A percentile compares a stretch with the other conserved stretches of the same genome.
Evolutionary conservation across 805 yeast species (phyloP).

Genomic region (Candida manassasensis): DNA sequence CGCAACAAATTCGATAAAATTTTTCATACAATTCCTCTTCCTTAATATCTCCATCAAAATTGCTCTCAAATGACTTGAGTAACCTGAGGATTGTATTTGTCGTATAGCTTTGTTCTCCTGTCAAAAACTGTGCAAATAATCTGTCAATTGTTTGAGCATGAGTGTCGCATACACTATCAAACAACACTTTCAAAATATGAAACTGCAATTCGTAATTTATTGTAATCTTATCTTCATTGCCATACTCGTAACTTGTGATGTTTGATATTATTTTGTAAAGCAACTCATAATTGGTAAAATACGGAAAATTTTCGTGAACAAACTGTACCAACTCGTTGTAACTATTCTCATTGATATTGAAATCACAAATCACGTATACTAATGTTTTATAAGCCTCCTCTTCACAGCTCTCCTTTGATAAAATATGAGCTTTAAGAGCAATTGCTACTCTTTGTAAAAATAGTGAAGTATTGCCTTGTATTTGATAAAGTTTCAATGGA

Average conservation of each 20-base stretch:
- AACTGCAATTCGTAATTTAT: constrained; percentile 19
- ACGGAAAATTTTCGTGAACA: neutral
- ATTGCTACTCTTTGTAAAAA: neutral
- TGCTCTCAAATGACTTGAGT: neutral
- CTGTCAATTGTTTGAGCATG: neutral
- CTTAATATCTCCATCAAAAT: neutral
- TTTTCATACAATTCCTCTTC: neutral
- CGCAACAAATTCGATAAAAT: neutral
- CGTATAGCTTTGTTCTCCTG: neutral
- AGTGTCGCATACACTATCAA: constrained; percentile 2
- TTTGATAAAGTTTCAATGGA: neutral
- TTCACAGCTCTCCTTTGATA: neutral
- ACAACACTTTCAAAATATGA: constrained; percentile 14
- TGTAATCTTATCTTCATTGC: constrained; percentile 1
- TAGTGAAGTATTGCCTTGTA: neutral
- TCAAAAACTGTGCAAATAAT: neutral
- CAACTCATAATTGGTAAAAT: neutral
- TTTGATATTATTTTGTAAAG: neutral
- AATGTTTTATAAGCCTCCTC: constrained; percentile 8
- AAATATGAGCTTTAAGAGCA: neutral
- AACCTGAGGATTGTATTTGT: neutral
- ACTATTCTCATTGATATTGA: constrained; percentile 11
- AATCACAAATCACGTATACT: constrained; percentile 21
- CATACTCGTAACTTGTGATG: neutral
- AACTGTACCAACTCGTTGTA: constrained; percentile 6